phyloP scores from a whole-genome alignment of 768 basidiomycete species.

The Suillus subaureus region DNA sequence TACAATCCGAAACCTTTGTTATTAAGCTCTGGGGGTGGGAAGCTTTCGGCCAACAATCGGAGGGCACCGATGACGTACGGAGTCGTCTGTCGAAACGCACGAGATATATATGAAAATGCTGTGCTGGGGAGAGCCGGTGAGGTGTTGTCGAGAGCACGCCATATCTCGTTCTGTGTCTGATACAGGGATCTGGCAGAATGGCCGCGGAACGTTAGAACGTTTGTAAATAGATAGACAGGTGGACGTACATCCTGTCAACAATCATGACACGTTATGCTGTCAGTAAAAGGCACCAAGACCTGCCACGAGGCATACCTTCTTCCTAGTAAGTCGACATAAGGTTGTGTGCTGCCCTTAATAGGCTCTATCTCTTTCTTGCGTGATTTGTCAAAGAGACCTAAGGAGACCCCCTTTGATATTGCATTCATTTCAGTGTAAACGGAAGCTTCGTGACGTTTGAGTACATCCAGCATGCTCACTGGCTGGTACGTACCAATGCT shows the following conservation, averaged over 20 bases:
- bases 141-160: conserved; percentile 81
- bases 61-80: conserved; percentile 79
- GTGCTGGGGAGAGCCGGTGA: conserved; percentile 67
- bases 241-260: conserved; percentile 42
- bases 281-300: not conserved
- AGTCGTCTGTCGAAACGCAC: conserved; percentile 77
- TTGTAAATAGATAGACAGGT: not conserved
- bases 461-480: not conserved
- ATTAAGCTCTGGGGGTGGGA: conserved; percentile 59
- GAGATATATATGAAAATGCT: conserved; percentile 85
- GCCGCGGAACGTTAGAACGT: not conserved
- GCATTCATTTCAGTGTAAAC: conserved; percentile 95
- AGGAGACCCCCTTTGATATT: conserved; percentile 76
- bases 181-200: conserved; percentile 67
- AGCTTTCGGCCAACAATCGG: conserved; percentile 66
- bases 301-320: conserved; percentile 47
- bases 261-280: not conserved
- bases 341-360: conserved; percentile 61
- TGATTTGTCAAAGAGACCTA: conserved; percentile 71
- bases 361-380: conserved; percentile 60
- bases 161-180: conserved; percentile 64
- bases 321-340: conserved; percentile 87
- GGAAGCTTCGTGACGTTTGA: conserved; percentile 55
- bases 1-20: conserved; percentile 77
- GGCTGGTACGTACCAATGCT: conserved; percentile 70